Base-by-base conservation (phyloP, 2,329 filamentous ascomycete genomes). In the Cladosporium sp. region DNA sequence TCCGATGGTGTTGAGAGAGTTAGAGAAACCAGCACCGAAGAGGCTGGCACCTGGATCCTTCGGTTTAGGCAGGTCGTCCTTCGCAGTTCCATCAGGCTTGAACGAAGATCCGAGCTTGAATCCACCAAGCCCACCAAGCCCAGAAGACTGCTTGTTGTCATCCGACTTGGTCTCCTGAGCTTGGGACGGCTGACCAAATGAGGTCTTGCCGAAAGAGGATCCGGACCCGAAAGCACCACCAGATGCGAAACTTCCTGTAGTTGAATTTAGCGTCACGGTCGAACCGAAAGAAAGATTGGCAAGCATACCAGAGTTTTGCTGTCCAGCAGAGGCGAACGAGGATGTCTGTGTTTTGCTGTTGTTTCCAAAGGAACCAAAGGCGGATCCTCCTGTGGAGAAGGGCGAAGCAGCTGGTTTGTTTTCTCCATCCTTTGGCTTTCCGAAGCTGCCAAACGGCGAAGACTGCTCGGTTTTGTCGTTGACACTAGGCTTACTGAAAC, bases 41-140 rank as follows among this genome's bases (percentile, higher is more conserved):
- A 66, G 41, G 20, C 61, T 59, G 15, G 51, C 56, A 19, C 59
- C 60, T 16, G 57, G 42, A 38, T 61, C 56, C 45, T 62, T 57
- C 13, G 77, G 69, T 54, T 78, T 78, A 7, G 77, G 73, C 30
- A 75, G 68, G 51, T 84, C 80, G 19, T 85, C 77, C 51, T 80
- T 82, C 1, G 78, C 74, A 38, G 76, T 74, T 5, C 78, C 76
- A 56, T 87, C 84, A 7, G 76, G 74, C 59, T 83, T 81, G 69
- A 88, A 89, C 1, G 79, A 83, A 25, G 80, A 83, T 33, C 78
- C 77, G 13, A 88, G 72, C 57, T 85, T 84, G 69, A 88, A 88
- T 0, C 79, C 76, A n/a, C 58, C 36, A 35, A 55, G 50, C 22
- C 65, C 64, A 30, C 66, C 68, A 6, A 70, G 52, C 27, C 64